Evolutionary conservation across 345 rosid genomes (phyloP).

Genomic region (Eucalyptus tenuipes): DNA sequence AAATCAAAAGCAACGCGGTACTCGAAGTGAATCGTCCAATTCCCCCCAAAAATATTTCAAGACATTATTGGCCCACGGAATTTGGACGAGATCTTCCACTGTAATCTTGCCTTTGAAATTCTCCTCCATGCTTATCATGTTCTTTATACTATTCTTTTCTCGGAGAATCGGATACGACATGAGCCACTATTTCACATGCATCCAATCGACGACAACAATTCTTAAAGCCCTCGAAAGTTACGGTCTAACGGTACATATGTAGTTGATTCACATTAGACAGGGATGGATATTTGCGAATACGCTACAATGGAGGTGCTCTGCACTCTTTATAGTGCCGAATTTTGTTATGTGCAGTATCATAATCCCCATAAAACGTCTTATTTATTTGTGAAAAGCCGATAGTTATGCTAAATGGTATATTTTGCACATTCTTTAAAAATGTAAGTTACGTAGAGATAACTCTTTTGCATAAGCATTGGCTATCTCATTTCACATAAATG

Average conservation of each 20-base stretch:
- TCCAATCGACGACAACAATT: not conserved
- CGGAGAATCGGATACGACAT: not conserved
- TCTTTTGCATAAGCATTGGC: not conserved
- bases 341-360: not conserved
- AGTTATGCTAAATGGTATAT: not conserved
- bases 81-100: not conserved
- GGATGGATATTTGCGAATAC: rapidly evolving
- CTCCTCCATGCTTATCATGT: not conserved
- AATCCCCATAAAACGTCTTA: not conserved
- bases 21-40: not conserved
- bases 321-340: not conserved
- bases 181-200: not conserved
- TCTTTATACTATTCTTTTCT: not conserved
- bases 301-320: not conserved
- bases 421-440: not conserved
- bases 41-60: not conserved
- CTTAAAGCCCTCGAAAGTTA: not conserved
- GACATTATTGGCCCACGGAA: not conserved
- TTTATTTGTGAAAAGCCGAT: not conserved
- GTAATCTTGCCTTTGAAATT: not conserved
- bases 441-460: not conserved
- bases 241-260: not conserved
- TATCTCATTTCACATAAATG: not conserved
- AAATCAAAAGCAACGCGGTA: not conserved
- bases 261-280: not conserved